phyloP scores from a whole-genome alignment of 225 moss, liverwort and hornwort genomes.

The Polytrichum commune region DNA sequence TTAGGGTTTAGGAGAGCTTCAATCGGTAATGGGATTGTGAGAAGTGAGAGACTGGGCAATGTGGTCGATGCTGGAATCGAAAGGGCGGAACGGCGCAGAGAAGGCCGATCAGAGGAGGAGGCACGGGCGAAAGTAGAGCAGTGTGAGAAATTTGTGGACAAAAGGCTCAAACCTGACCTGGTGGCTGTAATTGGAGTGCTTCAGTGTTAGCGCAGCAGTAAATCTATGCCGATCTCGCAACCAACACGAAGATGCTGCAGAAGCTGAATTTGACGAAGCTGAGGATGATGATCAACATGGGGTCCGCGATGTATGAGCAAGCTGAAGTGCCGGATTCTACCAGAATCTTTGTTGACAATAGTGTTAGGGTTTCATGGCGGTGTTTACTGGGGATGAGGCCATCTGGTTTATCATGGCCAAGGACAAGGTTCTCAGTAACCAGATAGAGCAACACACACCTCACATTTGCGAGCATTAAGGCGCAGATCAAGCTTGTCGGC shows the following conservation, averaged over 20 bases:
- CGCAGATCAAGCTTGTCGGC: conserved; percentile 77
- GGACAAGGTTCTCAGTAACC: too few relatives aligned
- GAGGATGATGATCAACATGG: conserved; percentile 84
- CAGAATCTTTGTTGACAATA: conserved; percentile 54
- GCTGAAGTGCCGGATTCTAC: conserved; percentile 86
- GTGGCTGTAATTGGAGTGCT: conserved; percentile 36
- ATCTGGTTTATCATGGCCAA: too few relatives aligned
- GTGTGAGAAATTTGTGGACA: conserved; percentile 56
- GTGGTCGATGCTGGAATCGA: not conserved
- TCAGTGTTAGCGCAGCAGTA: conserved; percentile 46
- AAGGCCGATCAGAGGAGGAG: conserved; percentile 24
- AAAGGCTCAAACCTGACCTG: conserved; percentile 51
- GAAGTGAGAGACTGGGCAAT: too few relatives aligned
- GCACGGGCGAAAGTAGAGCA: conserved; percentile 39
- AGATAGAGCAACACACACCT: too few relatives aligned
- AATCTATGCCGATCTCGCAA: conserved; percentile 37
- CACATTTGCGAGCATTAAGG: conserved; percentile 66
- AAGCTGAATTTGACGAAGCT: conserved; percentile 60
- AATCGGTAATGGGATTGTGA: too few relatives aligned
- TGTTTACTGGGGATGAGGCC: too few relatives aligned
- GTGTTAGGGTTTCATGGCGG: conserved; percentile 47
- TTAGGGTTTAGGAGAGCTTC: too few relatives aligned
- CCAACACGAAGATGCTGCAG: conserved; percentile 71
- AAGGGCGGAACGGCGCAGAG: conserved; percentile 25
- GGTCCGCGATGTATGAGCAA: conserved; percentile 80